Evolutionary conservation across 805 yeast species (phyloP).

Genomic region (Metschnikowia hibisci): DNA sequence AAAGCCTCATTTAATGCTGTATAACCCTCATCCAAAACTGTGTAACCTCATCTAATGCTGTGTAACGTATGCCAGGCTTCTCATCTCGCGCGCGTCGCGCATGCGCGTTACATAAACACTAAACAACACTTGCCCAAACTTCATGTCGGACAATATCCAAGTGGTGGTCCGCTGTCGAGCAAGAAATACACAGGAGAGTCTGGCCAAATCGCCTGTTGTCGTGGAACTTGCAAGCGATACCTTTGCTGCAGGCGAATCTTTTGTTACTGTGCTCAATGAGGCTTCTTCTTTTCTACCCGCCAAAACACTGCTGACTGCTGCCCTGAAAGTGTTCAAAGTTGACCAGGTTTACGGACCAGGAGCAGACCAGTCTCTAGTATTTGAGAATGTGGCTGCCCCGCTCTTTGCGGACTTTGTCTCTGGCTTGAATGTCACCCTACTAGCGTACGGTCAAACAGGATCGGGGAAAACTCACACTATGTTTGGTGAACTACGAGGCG

Average conservation of each 20-base stretch:
- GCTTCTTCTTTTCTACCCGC: slow-evolving; percentile 20
- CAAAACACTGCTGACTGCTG: slow-evolving; percentile 18
- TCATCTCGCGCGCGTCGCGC: slow-evolving; percentile 6
- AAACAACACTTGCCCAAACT: slow-evolving; percentile 3
- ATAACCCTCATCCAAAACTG: no score
- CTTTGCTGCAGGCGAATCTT: slow-evolving; percentile 17
- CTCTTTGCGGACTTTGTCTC: slow-evolving; percentile 60
- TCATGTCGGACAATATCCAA: slow-evolving; percentile 37
- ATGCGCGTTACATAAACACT: slow-evolving; percentile 9
- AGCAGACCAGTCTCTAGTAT: slow-evolving; percentile 66
- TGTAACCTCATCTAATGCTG: no score
- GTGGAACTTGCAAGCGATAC: slow-evolving; percentile 42
- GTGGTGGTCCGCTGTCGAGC: slow-evolving; percentile 56
- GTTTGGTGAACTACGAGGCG: slow-evolving; percentile 46
- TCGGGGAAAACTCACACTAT: slow-evolving; percentile 80
- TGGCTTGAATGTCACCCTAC: slow-evolving; percentile 67
- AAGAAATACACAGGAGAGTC: slow-evolving; percentile 42
- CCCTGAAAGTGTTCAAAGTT: slow-evolving; percentile 45
- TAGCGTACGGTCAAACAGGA: slow-evolving; percentile 83
- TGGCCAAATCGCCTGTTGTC: slow-evolving; percentile 44
- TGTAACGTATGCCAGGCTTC: neutral
- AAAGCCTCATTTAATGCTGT: no score
- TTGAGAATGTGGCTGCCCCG: slow-evolving; percentile 68
- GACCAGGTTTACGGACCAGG: slow-evolving; percentile 83
- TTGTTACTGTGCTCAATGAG: slow-evolving; percentile 18